Evolutionary conservation across 2,329 filamentous ascomycete species (phyloP), one percentile per base, ranked within the genome.

Genomic region (Aspergillus felis): DNA sequence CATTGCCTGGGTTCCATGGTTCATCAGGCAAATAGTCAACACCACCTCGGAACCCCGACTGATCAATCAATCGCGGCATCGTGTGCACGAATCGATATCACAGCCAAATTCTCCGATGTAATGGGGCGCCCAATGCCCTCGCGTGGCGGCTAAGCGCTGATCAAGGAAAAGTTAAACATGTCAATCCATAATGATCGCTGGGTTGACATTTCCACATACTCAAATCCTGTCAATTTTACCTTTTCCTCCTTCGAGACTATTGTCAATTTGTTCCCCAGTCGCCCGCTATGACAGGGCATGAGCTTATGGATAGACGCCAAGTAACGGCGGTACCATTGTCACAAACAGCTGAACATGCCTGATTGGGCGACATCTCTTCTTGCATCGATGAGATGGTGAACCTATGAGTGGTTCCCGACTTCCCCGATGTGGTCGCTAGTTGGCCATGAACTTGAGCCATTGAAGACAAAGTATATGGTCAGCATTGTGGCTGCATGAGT

Each of bases 1-100:
- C 57, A 52, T 38, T 50, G 54, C 27, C 44, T 47, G 57, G 59
- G 59, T 54, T 51, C 55, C 52, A 28, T 51, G 50, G 50, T 51
- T 41, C n/a, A 47, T 25, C 12, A 17, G 12, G n/a, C 4, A 24
- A 47, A 27, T 27, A 28, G 32, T 35, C 24, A 41, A 57, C 55
- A 49, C 47, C 32, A 58, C 22, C 28, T 29, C 28, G 20, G 35
- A 47, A 24, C 38, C 35, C 35, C 38, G 57, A 62, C 60, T 10
- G 35, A 27, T 60, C 60, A 62, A 62, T 61, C 53, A 51, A 17
- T 24, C 5, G 3, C 17, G 4, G 8, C 22, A 27, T 38, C 50
- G 35, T 29, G 35, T 50, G 54, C 55, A 22, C 22, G 44, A 24
- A 47, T 27, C 24, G 44, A 44, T 20, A 44, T 24, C 44, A 25